Percentiles rank a stretch among this genome's conserved stretches.
These are phyloP conservation scores for Wickerhamiella allomyrinae DNA, from an alignment of 805 yeast species.

Conservation along the genomic window DNA sequence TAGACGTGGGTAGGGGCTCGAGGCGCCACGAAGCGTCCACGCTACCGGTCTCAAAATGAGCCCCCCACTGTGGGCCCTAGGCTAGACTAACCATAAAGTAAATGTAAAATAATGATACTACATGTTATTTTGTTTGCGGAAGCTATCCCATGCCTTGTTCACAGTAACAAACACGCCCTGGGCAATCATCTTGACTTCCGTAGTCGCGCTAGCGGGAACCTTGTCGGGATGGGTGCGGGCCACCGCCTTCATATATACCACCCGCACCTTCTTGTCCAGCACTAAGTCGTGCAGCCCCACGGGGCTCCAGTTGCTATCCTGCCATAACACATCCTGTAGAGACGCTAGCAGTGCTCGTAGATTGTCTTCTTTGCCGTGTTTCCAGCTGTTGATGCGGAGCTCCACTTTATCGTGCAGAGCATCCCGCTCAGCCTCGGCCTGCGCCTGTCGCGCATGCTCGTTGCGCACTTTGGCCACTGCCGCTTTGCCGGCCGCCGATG, in stretches of 20 bases:
- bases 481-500: conserved; percentile 26
- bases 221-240: conserved; percentile 79
- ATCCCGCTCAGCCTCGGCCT: conserved; percentile 43
- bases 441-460: conserved; percentile 32
- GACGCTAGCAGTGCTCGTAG: conserved; percentile 63
- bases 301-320: conserved; percentile 49
- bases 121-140: conserved; percentile 31
- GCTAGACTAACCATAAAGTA: no score
- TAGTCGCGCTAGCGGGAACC: conserved; percentile 39
- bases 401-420: conserved; percentile 51
- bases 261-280: conserved; percentile 76
- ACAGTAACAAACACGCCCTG: conserved; percentile 72
- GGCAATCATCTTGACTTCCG: conserved; percentile 70
- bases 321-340: conserved; percentile 53
- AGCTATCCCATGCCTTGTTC: conserved; percentile 82
- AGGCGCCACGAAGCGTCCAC: neutral
- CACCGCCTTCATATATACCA: conserved; percentile 69
- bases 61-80: no score
- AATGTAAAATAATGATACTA: neutral
- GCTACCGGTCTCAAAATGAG: no score
- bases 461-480: conserved; percentile 40
- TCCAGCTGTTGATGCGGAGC: conserved; percentile 45
- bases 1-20: neutral
- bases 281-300: conserved; percentile 64
- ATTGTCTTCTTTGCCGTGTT: conserved; percentile 62